Evolutionary conservation across 371 early-diverging fungal species (phyloP).

Genomic region (Syncephalis plumigaleata): DNA sequence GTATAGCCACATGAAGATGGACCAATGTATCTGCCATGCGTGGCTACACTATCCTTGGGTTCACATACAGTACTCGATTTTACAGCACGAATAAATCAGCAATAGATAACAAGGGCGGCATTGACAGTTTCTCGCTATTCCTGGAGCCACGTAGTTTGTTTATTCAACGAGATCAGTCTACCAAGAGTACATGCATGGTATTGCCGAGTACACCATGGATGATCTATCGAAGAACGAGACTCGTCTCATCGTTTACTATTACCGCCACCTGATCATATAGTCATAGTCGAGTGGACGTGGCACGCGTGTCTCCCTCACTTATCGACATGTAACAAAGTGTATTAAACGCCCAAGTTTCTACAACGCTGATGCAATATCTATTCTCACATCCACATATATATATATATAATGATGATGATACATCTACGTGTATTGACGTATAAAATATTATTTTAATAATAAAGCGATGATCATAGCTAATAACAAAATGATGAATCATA

Average conservation of each 20-base stretch:
- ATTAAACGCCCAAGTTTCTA: too few relatives aligned
- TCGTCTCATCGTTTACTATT: slow-evolving; percentile 9
- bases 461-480: too few relatives aligned
- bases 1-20: slow-evolving; percentile 35
- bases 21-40: slow-evolving; percentile 28
- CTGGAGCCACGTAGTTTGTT: slow-evolving; percentile 20
- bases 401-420: too few relatives aligned
- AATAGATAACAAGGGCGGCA: slow-evolving; percentile 1
- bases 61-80: slow-evolving; percentile 26
- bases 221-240: slow-evolving; percentile 14
- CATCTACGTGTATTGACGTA: too few relatives aligned
- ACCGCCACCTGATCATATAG: not conserved
- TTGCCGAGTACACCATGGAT: slow-evolving; percentile 17
- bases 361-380: too few relatives aligned
- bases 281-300: slow-evolving; percentile 3
- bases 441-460: too few relatives aligned
- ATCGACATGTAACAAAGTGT: slow-evolving; percentile 11
- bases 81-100: slow-evolving; percentile 8
- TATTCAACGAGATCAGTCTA: slow-evolving; percentile 26
- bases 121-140: slow-evolving; percentile 10
- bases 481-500: too few relatives aligned
- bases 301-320: slow-evolving; percentile 13
- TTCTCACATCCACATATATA: too few relatives aligned
- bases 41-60: slow-evolving; percentile 32
- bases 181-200: slow-evolving; percentile 28